Conservation (phyloP, 75 land plant genomes). For the Cryptomeria japonica region DNA sequence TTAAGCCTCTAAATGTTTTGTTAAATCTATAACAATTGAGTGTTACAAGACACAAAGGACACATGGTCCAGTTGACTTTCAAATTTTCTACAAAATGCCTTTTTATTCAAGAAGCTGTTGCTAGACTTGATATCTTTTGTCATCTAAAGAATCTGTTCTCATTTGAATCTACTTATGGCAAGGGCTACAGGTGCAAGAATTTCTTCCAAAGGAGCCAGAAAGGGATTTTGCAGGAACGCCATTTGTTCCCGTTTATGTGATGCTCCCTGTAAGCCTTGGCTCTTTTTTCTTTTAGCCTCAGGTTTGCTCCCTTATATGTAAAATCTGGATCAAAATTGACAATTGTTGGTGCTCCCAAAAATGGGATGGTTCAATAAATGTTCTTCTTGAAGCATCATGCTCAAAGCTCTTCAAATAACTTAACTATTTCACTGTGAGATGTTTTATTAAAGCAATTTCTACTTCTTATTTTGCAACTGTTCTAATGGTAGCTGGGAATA, state of each 20-base stretch:
- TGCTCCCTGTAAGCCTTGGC: constrained; percentile 68
- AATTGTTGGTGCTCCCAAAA: not conserved
- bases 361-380: not conserved
- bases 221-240: constrained; percentile 56
- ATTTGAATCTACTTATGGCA: not conserved
- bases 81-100: not conserved
- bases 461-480: constrained; percentile 6
- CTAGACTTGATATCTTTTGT: not conserved
- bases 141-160: not conserved
- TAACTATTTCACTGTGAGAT: not conserved
- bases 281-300: not conserved
- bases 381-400: not conserved
- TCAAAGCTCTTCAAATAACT: constrained; percentile 4
- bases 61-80: not conserved
- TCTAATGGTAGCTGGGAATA: constrained; percentile 41
- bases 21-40: not conserved
- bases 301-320: not conserved
- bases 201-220: constrained; percentile 26
- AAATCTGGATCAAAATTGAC: not conserved
- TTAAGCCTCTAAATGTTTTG: not conserved
- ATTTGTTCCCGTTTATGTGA: constrained; percentile 72
- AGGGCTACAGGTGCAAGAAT: constrained; percentile 45
- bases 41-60: not conserved
- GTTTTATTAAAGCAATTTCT: not conserved
- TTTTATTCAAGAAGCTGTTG: not conserved